Evolutionary conservation across 2,329 filamentous ascomycete species (phyloP).

Genomic region (Epichloe bromicola): DNA sequence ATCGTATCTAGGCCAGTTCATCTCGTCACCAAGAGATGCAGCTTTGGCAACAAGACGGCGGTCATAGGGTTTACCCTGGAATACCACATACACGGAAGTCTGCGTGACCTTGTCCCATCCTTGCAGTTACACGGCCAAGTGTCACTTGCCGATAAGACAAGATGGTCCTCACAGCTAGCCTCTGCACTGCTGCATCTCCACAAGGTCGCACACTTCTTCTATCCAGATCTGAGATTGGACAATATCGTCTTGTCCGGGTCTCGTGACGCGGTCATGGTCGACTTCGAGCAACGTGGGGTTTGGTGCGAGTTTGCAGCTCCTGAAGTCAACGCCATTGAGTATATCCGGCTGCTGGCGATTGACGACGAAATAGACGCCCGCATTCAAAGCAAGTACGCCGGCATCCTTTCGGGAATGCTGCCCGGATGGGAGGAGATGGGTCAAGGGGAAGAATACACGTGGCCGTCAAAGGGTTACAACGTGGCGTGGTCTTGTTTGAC

Average conservation of each 20-base stretch:
- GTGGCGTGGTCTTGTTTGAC: slow-evolving; percentile 42
- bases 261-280: slow-evolving; percentile 40
- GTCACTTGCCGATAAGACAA: slow-evolving; percentile 30
- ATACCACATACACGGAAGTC: slow-evolving; percentile 38
- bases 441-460: slow-evolving; percentile 31
- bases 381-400: slow-evolving; percentile 26
- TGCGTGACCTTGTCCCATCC: slow-evolving; percentile 42
- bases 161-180: slow-evolving; percentile 41
- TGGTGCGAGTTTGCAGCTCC: slow-evolving; percentile 50
- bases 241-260: slow-evolving; percentile 40
- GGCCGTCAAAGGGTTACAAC: slow-evolving; percentile 39
- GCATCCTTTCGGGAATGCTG: slow-evolving; percentile 29
- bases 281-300: slow-evolving; percentile 50
- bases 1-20: slow-evolving; percentile 39
- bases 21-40: slow-evolving; percentile 41
- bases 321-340: slow-evolving; percentile 47
- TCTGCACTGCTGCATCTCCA: slow-evolving; percentile 38
- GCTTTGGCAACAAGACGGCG: slow-evolving; percentile 41
- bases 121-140: slow-evolving; percentile 33
- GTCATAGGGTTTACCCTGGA: slow-evolving; percentile 44
- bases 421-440: slow-evolving; percentile 31
- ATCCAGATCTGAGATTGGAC: slow-evolving; percentile 46
- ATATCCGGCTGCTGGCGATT: slow-evolving; percentile 38
- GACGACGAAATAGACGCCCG: slow-evolving; percentile 32
- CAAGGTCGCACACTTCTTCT: slow-evolving; percentile 32